Base-by-base conservation (phyloP, 164 flowering plant genomes). In the Chloranthus sessilifolius region DNA sequence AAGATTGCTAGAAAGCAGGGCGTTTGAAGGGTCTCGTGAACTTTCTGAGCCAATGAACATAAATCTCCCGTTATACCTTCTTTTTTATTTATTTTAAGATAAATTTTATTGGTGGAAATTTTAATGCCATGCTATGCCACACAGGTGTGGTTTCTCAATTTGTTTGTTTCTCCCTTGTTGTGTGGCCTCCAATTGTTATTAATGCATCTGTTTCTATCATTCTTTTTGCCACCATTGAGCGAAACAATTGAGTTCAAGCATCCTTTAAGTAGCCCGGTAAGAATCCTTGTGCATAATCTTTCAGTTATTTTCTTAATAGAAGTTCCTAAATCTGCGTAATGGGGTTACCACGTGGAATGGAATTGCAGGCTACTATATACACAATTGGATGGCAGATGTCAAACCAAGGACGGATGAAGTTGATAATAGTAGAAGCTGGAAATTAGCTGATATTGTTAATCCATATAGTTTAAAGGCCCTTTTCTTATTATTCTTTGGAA, bases 361-460 rank as follows among this genome's bases (percentile, higher is more conserved):
- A 43, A 43, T n/a, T 23, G 47, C 47, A 43, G 47, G 7, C 24
- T 43, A 22, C 24, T 15, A 14, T 43, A 11, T 23, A 43, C 47
- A 43, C 41, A 58, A 17, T 30, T 50, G 62, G 47, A 49, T 48
- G 1, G 11, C 38, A 12, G 62, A 58, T 41, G 48, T 58, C 42
- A 58, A 58, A 50, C 62, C 62, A 50, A 58, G 61, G 34, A 15
- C 47, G 39, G 61, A 58, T 9, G 62, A 58, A 39, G 16, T 46
- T 16, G 62, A 58, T 26, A 58, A 58, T 37, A 35, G 34, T 19
- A 58, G 50, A 35, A 50, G 55, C 47, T 58, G 62, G 62, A 58
- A 58, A 41, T 35, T 58, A 56, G 49, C 62, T 34, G 62, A 58
- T 43, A 58, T 58, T 50, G 50, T 50, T 41, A 56, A 58, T 33